Evolutionary conservation across 164 flowering plant genomes (phyloP).

Genomic region (Hamamelis virginiana): DNA sequence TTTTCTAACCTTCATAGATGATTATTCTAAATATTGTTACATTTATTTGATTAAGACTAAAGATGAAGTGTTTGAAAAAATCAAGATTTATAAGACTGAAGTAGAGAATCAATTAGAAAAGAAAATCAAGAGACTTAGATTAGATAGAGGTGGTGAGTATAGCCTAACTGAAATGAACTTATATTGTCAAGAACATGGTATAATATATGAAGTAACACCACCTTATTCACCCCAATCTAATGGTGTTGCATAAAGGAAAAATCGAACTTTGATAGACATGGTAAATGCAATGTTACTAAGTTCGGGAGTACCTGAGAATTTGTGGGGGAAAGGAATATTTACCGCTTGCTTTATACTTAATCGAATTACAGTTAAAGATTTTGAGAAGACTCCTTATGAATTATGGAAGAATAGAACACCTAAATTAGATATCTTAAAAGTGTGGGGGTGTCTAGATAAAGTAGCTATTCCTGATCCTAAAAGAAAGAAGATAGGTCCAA

Average conservation of each 20-base stretch:
- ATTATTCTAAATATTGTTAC: slow-evolving; percentile 5
- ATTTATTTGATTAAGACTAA: slow-evolving; percentile 1
- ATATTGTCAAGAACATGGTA: neutral
- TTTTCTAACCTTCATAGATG: too few species aligned
- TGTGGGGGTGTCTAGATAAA: slow-evolving; percentile 1
- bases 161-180: neutral
- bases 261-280: neutral
- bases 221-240: slow-evolving; percentile 5
- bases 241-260: neutral
- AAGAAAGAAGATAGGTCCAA: neutral
- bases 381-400: neutral
- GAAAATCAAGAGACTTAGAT: slow-evolving; percentile 7
- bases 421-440: neutral
- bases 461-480: neutral
- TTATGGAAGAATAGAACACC: neutral
- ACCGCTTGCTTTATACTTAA: neutral
- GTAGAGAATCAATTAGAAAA: slow-evolving; percentile 14
- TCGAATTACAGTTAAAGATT: neutral
- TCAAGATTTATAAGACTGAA: slow-evolving; percentile 2
- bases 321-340: neutral
- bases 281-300: neutral
- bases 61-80: slow-evolving; percentile 4
- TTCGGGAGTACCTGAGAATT: neutral
- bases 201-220: neutral
- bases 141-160: slow-evolving; percentile 12